These are phyloP conservation scores for Phytophthora syringae DNA, from an alignment of 352 stramenopile genomes.

Conservation along the genomic window DNA sequence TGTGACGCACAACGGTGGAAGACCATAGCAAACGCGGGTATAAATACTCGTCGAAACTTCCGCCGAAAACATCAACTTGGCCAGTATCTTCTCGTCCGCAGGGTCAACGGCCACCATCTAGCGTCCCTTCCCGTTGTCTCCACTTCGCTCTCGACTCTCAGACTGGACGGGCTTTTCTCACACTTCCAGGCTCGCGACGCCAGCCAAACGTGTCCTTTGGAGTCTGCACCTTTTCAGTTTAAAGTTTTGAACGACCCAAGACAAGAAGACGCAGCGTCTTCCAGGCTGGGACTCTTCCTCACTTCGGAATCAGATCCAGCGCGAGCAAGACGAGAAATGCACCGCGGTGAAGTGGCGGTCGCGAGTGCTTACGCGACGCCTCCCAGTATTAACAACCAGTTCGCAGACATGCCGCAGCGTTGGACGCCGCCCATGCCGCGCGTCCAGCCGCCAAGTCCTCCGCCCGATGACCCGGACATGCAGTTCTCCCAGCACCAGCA, in stretches of 20 bases:
- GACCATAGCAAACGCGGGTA: background rate
- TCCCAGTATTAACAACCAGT: conserved; percentile 25
- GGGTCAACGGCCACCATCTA: conserved; percentile 16
- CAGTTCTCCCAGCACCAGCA: conserved; percentile 29
- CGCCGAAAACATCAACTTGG: conserved; percentile 15
- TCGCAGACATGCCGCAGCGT: conserved; percentile 27
- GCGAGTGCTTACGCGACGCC: conserved; percentile 33
- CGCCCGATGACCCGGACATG: conserved; percentile 13
- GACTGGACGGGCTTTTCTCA: no score
- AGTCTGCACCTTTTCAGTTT: conserved; percentile 14
- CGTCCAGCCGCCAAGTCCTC: conserved; percentile 5
- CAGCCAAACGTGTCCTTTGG: background rate
- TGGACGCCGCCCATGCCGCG: conserved; percentile 1
- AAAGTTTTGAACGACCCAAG: conserved; percentile 25
- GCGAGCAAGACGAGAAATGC: conserved; percentile 22
- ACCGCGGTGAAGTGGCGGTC: conserved; percentile 49
- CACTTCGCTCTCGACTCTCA: no score
- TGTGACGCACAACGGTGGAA: background rate
- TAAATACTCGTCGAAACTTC: background rate
- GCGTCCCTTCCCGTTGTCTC: conserved; percentile 25
- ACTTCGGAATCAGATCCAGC: conserved; percentile 19
- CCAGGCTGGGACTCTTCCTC: no score
- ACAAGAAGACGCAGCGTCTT: conserved; percentile 14
- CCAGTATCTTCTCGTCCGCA: conserved; percentile 13
- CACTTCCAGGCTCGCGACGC: background rate